A percentile compares a stretch with the other conserved stretches of the same genome.
These are phyloP conservation scores for Gossypium davidsonii DNA, from an alignment of 441 rosid genomes.

Conservation along the genomic window DNA sequence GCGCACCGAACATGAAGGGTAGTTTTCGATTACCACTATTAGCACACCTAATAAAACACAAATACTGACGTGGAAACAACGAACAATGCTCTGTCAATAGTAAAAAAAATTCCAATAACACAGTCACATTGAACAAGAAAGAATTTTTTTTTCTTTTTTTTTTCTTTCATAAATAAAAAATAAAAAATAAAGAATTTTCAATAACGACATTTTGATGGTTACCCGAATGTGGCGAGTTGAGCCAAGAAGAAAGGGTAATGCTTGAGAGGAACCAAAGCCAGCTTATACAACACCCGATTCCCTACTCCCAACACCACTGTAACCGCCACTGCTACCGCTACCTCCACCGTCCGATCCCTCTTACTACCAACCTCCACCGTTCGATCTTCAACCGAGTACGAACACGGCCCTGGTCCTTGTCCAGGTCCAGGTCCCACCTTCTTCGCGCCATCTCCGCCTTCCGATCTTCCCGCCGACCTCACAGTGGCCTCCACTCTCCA, in stretches of 20 bases:
- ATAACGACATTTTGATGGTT: conserved; percentile 5
- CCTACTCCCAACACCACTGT: conserved; percentile 79
- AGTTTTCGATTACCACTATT: not conserved
- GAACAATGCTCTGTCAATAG: conserved; percentile 3
- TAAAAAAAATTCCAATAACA: not conserved
- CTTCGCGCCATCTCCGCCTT: conserved; percentile 23
- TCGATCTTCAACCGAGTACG: conserved; percentile 29
- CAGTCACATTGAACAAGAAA: not conserved
- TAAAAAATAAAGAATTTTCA: too few relatives aligned
- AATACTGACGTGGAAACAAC: conserved; percentile 4
- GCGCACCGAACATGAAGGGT: too few relatives aligned
- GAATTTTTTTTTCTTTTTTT: not conserved
- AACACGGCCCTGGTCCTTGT: conserved; percentile 18
- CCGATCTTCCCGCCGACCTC: conserved; percentile 32
- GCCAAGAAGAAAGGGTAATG: conserved; percentile 90
- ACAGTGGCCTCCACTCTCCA: conserved; percentile 15
- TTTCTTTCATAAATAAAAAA: not conserved
- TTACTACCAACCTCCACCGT: conserved; percentile 25
- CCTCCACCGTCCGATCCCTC: conserved; percentile 32
- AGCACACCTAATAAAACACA: not conserved
- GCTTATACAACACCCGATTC: conserved; percentile 74
- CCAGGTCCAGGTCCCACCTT: conserved; percentile 12
- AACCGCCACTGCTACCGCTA: conserved; percentile 50
- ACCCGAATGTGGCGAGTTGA: conserved; percentile 95
- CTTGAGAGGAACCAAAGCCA: conserved; percentile 81